Evolutionary conservation across 208 protist genomes (phyloP).

Genomic region (Tritrichomonas musculus): DNA sequence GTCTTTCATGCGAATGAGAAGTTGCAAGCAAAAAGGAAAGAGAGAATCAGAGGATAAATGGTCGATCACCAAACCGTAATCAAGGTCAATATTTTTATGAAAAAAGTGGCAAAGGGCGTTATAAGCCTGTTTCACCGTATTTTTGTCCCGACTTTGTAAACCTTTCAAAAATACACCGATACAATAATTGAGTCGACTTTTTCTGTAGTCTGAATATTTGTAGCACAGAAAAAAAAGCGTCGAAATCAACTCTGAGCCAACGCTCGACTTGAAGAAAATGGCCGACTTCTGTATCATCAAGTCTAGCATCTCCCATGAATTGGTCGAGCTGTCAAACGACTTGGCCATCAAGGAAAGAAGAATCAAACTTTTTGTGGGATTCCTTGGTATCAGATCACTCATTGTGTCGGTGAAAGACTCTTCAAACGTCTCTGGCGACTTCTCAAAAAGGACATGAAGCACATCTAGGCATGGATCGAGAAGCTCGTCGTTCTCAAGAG

Average conservation of each 20-base stretch:
- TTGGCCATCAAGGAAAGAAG: not conserved
- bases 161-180: not conserved
- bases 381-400: not conserved
- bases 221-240: not conserved
- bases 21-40: not conserved
- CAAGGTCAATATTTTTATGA: not conserved
- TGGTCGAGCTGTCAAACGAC: not conserved
- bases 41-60: not conserved
- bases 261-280: not conserved
- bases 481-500: not conserved
- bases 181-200: not conserved
- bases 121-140: not conserved
- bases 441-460: not conserved
- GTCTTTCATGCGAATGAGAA: not conserved
- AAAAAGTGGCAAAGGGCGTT: not conserved
- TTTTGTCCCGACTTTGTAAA: not conserved
- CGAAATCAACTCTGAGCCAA: not conserved
- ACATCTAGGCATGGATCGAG: not conserved
- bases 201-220: not conserved
- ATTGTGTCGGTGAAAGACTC: not conserved
- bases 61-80: not conserved
- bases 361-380: not conserved
- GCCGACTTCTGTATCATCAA: not conserved
- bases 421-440: not conserved
- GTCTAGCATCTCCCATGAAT: not conserved